phyloP scores from a whole-genome alignment of 139 green algal genomes.

The Chlamydomonas sp. region DNA sequence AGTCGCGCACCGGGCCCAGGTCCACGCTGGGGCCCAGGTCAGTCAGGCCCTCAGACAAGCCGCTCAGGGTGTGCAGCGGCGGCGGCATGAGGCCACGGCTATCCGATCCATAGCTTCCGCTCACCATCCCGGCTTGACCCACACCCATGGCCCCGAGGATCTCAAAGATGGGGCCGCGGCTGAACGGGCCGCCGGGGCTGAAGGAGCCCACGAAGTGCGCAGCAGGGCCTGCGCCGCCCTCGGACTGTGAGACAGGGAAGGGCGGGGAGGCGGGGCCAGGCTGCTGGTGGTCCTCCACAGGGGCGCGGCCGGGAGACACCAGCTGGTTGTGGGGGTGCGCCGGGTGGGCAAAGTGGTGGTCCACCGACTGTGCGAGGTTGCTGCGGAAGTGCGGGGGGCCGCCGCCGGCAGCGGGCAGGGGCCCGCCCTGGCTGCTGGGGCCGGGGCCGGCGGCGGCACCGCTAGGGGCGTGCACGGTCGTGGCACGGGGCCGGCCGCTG shows the following conservation, averaged over 20 bases:
- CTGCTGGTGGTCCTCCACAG: no score
- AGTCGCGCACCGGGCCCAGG: no score
- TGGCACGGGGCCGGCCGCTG: conserved; percentile 9
- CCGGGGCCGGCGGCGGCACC: neutral
- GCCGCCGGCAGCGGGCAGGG: no score
- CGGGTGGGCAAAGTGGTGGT: conserved; percentile 1
- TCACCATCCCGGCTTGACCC: no score
- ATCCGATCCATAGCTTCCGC: no score
- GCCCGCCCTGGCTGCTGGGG: neutral
- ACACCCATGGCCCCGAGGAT: no score
- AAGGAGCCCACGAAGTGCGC: conserved; percentile 20
- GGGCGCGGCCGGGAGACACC: neutral
- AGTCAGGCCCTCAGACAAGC: no score
- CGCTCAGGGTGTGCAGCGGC: no score
- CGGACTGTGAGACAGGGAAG: neutral
- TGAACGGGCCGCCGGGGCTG: conserved; percentile 6
- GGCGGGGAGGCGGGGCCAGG: neutral
- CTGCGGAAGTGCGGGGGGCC: neutral
- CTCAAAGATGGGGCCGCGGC: neutral
- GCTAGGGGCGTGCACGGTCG: neutral
- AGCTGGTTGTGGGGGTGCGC: neutral
- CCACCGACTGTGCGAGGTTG: conserved; percentile 3
- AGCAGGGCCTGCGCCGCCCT: neutral
- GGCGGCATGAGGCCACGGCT: no score
- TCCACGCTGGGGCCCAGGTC: no score